Evolutionary conservation across 805 yeast species (phyloP), one percentile per base, ranked within the genome.

Genomic region (Phaffomyces antillensis): DNA sequence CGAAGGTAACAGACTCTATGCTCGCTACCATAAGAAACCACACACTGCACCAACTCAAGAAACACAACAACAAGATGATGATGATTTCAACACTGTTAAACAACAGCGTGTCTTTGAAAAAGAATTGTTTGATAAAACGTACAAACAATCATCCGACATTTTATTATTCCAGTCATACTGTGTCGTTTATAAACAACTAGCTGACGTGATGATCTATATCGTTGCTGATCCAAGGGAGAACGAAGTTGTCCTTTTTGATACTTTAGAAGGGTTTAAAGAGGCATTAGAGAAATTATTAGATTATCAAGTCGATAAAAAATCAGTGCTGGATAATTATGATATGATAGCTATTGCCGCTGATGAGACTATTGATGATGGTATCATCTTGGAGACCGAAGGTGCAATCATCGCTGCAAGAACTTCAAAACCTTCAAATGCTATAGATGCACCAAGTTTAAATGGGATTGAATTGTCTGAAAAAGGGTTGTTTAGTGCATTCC

Each of bases 351-450:
- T 93, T 62, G 86, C 95, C 5, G 76, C 90, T 37, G 99, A 93
- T 64, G 98, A 93, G 66, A 76, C 95, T 10, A 72, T 93, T 41
- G 99, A 93, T 61, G 95, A 90, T 61, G 99, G 98, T 36, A 79
- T 93, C 51, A 80, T 93, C 45, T 73, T 93, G 54, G 97, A 93
- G 64, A 83, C 89, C 25, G 97, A 93, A 58, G 81, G 95, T 6
- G 78, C 83, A 32, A 80, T 86, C 36, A 86, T 93, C 54, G 90
- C 91, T 3, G 78, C 95, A 15, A 78, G 99, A 66, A 96, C 90
- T 24, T 86, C 98, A n/a, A 77, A 79, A 48, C 81, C 93, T 30
- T 96, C 96, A 39, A 65, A 79, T 31, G 79, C 74, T 52, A 96
- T 86, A 55, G 96, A 88, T 55, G 70, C 74, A 34, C 72, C 75